These are phyloP conservation scores for Fraxinus sp. DNA, from an alignment of 305 asterid species.

Conservation along the genomic window DNA sequence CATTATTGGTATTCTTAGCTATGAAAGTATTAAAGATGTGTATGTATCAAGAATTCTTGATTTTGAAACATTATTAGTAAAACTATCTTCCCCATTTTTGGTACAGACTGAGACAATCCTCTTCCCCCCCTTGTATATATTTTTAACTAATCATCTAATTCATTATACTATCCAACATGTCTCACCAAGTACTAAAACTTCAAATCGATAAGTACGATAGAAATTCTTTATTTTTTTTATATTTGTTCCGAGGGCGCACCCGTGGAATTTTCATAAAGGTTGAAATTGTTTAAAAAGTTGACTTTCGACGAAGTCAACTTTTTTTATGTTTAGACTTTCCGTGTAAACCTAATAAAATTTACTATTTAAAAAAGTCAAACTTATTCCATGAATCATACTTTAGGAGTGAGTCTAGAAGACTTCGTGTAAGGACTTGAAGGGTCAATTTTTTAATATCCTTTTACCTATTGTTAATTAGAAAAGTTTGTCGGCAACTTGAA, in stretches of 20 bases:
- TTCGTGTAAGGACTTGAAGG: background rate
- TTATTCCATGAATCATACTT: background rate
- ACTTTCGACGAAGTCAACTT: background rate
- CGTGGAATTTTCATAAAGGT: background rate
- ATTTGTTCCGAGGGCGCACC: background rate
- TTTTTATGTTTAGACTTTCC: background rate
- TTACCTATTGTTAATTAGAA: background rate
- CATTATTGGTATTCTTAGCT: background rate
- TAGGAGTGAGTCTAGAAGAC: background rate
- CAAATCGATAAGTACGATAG: background rate
- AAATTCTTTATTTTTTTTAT: too few relatives aligned
- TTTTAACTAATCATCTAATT: background rate
- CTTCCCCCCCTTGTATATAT: background rate
- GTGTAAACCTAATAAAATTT: background rate
- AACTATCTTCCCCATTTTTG: background rate
- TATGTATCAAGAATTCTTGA: constrained; percentile 17
- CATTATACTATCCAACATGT: background rate
- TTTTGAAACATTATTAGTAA: constrained; percentile 17
- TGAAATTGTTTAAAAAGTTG: background rate
- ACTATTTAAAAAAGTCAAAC: background rate
- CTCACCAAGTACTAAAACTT: background rate
- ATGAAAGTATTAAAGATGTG: constrained; percentile 6
- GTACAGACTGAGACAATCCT: background rate
- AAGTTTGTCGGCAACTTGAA: background rate
- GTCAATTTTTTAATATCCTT: background rate